Evolutionary conservation across 169 alveolate species (phyloP).

Genomic region (Perkinsus chesapeaki): DNA sequence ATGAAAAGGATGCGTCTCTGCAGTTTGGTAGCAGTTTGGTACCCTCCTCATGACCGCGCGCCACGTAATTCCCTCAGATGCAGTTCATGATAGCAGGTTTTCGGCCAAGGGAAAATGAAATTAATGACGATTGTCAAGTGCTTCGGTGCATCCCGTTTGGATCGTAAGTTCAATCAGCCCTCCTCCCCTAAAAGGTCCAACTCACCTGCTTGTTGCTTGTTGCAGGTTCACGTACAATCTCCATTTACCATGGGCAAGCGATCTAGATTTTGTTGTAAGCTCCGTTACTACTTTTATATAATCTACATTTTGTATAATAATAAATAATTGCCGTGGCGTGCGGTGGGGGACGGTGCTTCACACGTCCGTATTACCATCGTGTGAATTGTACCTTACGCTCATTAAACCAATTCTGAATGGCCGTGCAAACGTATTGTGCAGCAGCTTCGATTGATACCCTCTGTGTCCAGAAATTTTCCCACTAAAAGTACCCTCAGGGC

Average conservation of each 20-base stretch:
- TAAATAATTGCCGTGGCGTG: too few species aligned
- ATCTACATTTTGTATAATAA: too few species aligned
- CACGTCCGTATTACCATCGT: too few species aligned
- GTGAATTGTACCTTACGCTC: too few species aligned
- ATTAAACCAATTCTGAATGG: too few species aligned
- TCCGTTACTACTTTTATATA: not conserved
- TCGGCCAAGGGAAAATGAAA: not conserved
- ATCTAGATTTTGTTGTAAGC: not conserved
- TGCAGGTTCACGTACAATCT: not conserved
- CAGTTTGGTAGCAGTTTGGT: not conserved
- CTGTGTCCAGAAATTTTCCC: too few species aligned
- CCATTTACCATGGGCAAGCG: not conserved
- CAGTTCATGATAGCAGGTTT: not conserved
- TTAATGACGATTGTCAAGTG: not conserved
- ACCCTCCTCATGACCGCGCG: not conserved
- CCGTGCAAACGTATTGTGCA: too few species aligned
- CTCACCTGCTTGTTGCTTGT: not conserved
- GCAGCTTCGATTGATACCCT: too few species aligned
- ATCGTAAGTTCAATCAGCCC: not conserved
- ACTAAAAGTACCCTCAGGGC: too few species aligned
- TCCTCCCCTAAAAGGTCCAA: not conserved
- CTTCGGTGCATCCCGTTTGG: not conserved
- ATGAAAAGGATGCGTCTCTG: not conserved
- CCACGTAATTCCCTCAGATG: not conserved
- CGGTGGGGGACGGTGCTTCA: too few species aligned